Evolutionary conservation across 257 asterid species (phyloP).

Genomic region (Rhazya stricta): DNA sequence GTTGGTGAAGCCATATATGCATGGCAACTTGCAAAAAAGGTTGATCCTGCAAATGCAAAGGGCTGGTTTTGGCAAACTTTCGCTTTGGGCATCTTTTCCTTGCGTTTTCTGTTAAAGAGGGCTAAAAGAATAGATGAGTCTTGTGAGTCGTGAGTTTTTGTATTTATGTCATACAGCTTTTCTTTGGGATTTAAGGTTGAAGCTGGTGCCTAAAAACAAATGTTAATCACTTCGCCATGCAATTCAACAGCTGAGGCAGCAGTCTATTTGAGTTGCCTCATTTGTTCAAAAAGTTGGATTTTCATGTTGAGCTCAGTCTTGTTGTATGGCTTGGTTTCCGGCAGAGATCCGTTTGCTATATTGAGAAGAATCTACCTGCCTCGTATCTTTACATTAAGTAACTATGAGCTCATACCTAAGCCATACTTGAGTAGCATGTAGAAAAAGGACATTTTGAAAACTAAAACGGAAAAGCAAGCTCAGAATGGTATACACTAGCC

Average conservation of each 20-base stretch:
- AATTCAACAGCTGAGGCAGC: neutral
- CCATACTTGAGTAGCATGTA: too few species aligned
- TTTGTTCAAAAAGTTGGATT: neutral
- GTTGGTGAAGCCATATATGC: constrained; percentile 78
- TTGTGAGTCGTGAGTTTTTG: neutral
- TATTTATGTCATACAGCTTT: neutral
- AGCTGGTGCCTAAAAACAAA: neutral
- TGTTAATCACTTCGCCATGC: neutral
- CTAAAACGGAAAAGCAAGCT: too few species aligned
- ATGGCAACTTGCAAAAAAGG: constrained; percentile 71
- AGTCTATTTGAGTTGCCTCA: neutral
- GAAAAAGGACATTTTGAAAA: too few species aligned
- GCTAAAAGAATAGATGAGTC: constrained; percentile 21
- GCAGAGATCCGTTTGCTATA: neutral
- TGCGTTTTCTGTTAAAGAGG: constrained; percentile 64
- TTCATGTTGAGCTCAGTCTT: neutral
- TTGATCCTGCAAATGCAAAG: constrained; percentile 75
- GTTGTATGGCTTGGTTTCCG: neutral
- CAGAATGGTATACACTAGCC: too few species aligned
- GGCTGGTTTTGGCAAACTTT: constrained; percentile 95
- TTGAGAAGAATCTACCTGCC: too few species aligned
- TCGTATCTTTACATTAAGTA: too few species aligned
- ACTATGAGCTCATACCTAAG: too few species aligned
- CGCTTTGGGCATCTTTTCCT: constrained; percentile 66
- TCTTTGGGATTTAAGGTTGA: neutral